Base-by-base conservation (phyloP, 768 basidiomycete species). In the Cystobasidiopsis lactophilus region DNA sequence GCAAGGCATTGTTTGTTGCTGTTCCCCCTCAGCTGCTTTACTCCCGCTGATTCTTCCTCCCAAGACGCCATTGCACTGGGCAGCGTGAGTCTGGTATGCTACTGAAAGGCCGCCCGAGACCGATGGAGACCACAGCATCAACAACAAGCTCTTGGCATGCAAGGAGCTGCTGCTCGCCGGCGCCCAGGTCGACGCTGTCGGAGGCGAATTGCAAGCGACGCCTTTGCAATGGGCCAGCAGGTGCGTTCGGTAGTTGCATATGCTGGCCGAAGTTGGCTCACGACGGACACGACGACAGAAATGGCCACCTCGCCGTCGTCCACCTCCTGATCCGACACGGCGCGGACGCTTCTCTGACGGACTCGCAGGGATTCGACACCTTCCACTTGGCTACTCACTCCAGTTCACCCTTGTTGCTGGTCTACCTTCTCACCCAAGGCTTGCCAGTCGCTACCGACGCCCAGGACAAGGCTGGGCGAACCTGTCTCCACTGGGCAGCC, bases 201-300 rank as follows among this genome's bases (percentile, higher is more conserved):
- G 93, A 19, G 93, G 93, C 3, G 91, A 96, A 66, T 75, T 98
- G 27, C 73, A 80, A 27, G 91, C 89, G 1, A 91, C 89, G 1
- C 88, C 93, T 0, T 74, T 96, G 71, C 89, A 95, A 66, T 98
- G 93, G 93, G 93, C 93, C 0, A 86, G 91, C 2, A 77, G 70
- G 68, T 70, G 40, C 40, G 66, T 57, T 1, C 19, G 18, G 26
- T 13, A 3, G 19, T 10, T 7, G 19, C 3, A n/a, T n/a, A n/a
- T n/a, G n/a, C n/a, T n/a, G n/a, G n/a, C n/a, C n/a, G n/a, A n/a
- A n/a, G 30, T 10, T 38, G 11, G 14, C 19, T 24, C 35, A 16
- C 45, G 7, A 47, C 14, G 11, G 45, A 47, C 26, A 50, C 10
- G 35, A 7, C 10, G 30, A 31, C 51, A 67, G 89, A 52, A 93